These are phyloP conservation scores for Fusarium chaquense DNA, from an alignment of 2,329 filamentous ascomycete genomes.

Conservation along the genomic window DNA sequence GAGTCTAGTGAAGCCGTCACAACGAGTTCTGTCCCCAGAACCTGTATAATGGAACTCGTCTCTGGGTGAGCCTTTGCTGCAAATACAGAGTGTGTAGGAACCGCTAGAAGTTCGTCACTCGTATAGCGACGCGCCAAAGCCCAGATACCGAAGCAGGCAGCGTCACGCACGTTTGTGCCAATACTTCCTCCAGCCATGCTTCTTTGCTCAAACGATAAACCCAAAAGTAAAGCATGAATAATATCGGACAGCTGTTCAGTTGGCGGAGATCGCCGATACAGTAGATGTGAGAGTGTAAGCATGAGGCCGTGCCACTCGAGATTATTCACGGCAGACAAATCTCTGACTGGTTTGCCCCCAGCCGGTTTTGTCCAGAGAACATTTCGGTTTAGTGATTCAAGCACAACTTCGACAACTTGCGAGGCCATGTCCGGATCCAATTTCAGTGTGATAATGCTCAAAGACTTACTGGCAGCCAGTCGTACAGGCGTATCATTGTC, in stretches of 20 bases:
- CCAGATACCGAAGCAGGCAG: constrained; percentile 97
- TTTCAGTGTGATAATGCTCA: constrained; percentile 87
- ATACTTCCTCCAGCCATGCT: constrained; percentile 85
- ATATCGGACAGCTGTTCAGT: constrained; percentile 77
- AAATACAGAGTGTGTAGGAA: constrained; percentile 64
- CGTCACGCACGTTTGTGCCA: constrained; percentile 92
- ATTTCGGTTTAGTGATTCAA: constrained; percentile 74
- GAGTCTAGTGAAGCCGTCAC: constrained; percentile 87
- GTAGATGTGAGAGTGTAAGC: constrained; percentile 84
- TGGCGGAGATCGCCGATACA: constrained; percentile 87
- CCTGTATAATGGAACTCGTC: constrained; percentile 72
- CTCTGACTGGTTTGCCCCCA: constrained; percentile 57
- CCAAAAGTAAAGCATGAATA: constrained; percentile 80
- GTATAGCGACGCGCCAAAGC: constrained; percentile 88
- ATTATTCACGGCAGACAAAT: constrained; percentile 81
- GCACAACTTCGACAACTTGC: constrained; percentile 88
- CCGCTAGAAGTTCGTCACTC: constrained; percentile 77
- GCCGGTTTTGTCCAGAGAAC: constrained; percentile 64
- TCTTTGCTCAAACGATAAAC: constrained; percentile 89
- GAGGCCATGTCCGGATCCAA: constrained; percentile 83
- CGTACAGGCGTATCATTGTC: constrained; percentile 94
- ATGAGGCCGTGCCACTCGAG: constrained; percentile 93
- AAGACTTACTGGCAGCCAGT: constrained; percentile 89
- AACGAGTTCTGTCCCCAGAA: constrained; percentile 84
- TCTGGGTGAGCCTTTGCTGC: constrained; percentile 54